Evolutionary conservation across 1,284 basidiomycete species (phyloP).

Genomic region (Anthracocystis panici-leucophaei): DNA sequence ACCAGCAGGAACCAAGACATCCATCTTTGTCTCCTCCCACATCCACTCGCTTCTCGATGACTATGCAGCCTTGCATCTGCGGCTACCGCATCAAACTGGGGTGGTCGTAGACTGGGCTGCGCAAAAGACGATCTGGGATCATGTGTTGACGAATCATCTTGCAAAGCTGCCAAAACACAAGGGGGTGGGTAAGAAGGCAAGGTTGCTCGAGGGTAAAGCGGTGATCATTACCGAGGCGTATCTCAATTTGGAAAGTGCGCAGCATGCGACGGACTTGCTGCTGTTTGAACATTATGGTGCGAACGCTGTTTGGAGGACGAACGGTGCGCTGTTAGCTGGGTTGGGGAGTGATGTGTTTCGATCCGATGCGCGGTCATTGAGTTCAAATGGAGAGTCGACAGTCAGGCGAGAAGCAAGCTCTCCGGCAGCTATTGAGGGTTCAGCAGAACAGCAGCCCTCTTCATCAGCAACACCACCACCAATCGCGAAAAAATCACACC

Average conservation of each 20-base stretch:
- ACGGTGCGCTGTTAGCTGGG: slow-evolving; percentile 23
- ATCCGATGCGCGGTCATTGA: slow-evolving; percentile 11
- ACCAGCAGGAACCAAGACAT: slow-evolving; percentile 17
- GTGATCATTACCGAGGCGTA: slow-evolving; percentile 88
- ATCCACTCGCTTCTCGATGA: slow-evolving; percentile 55
- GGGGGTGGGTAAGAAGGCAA: background rate
- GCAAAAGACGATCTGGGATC: slow-evolving; percentile 65
- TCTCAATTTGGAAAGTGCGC: slow-evolving; percentile 89
- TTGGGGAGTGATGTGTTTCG: slow-evolving; percentile 19
- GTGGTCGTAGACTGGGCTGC: slow-evolving; percentile 65
- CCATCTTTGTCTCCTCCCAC: slow-evolving; percentile 45
- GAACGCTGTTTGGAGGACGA: slow-evolving; percentile 78
- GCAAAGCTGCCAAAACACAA: background rate
- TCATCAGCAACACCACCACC: background rate
- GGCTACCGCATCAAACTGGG: slow-evolving; percentile 61
- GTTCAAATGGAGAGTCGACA: background rate
- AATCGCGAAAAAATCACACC: slow-evolving; percentile 1
- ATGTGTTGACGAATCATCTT: slow-evolving; percentile 42
- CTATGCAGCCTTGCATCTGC: slow-evolving; percentile 59
- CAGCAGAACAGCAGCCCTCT: background rate
- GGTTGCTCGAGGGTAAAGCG: slow-evolving; percentile 35
- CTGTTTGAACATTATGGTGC: slow-evolving; percentile 97
- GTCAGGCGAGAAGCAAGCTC: background rate
- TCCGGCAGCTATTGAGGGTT: background rate
- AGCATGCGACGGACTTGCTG: slow-evolving; percentile 91